Evolutionary conservation across 2,329 filamentous ascomycete genomes (phyloP), one percentile per base, ranked within the genome.

Genomic region (Cladophialophora exuberans): DNA sequence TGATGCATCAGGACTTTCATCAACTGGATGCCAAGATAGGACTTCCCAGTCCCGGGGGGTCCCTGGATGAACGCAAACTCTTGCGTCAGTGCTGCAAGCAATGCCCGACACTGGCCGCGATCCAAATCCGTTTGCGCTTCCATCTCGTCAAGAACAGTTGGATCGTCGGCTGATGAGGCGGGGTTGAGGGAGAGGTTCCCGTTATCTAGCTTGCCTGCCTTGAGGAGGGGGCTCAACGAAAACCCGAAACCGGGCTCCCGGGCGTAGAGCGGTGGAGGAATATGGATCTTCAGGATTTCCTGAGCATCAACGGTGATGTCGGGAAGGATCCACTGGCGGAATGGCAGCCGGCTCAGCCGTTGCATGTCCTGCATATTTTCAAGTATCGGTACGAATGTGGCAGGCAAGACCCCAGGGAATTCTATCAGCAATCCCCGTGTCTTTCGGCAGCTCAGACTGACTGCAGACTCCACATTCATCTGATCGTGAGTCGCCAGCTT

Each of bases 261-360:
- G 0, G 82, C 72, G 59, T 86, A 87, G 0, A 71, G 66, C 0
- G 84, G 83, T 6, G 79, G 74, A 1, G 69, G 65, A 2, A 81
- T 64, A 1, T 66, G 41, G 1, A 66, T 62, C 0, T 65, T 48
- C 26, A 7, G 23, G 30, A 66, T 54, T 3, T 55, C 44, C 10
- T 38, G 17, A 13, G 7, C 20, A 25, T 26, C 25, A 11, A 7
- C n/a, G 15, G 44, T 22, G 18, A 15, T 36, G 23, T 54, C 54
- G 5, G 54, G 54, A 42, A 49, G 3, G 31, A 57, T 53, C 49
- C 39, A 57, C 23, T 57, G 39, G 31, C 31, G 28, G 44, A 72
- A 70, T 1, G 70, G 69, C n/a, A 70, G 20, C 20, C 67, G 61
- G 1, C 58, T 49, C 1, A 38, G 58, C 15, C 52, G 31, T 4